Conservation (phyloP, 148 eudicot genomes). For the Oxyria digyna region DNA sequence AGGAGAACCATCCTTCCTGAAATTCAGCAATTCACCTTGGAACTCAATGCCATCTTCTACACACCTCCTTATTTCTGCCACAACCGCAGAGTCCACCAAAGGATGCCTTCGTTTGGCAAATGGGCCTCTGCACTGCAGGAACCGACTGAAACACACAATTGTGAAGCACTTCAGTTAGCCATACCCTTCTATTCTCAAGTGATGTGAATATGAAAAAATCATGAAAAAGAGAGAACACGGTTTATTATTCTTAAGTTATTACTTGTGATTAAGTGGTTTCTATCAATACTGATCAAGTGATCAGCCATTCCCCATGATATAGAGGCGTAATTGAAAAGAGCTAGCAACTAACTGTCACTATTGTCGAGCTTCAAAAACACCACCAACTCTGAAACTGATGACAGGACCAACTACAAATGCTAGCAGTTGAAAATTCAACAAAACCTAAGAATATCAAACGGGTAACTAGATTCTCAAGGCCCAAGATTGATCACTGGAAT, state of each 20-base stretch:
- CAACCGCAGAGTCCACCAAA: constrained; percentile 63
- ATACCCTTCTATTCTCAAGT: background rate
- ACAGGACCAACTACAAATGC: too few species aligned
- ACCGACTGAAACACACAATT: constrained; percentile 45
- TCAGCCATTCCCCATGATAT: background rate
- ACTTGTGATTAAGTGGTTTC: too few species aligned
- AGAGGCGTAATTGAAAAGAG: background rate
- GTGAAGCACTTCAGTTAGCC: constrained; percentile 2
- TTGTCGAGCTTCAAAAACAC: background rate
- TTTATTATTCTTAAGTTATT: background rate
- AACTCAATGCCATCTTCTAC: constrained; percentile 69
- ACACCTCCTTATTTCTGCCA: constrained; percentile 85
- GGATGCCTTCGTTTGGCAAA: constrained; percentile 94
- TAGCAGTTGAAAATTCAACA: too few species aligned
- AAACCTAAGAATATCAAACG: too few species aligned
- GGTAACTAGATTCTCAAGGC: too few species aligned
- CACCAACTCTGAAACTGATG: too few species aligned
- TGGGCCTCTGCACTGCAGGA: constrained; percentile 96
- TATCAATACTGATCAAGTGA: too few species aligned
- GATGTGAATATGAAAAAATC: background rate
- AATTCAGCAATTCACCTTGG: constrained; percentile 77
- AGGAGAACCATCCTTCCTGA: constrained; percentile 82
- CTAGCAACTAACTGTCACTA: background rate
- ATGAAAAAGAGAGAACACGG: background rate
- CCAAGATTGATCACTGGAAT: background rate